A percentile compares a stretch with the other conserved stretches of the same genome.
phyloP scores from a whole-genome alignment of 805 yeast species.

The Cyberlindnera saturnus region DNA sequence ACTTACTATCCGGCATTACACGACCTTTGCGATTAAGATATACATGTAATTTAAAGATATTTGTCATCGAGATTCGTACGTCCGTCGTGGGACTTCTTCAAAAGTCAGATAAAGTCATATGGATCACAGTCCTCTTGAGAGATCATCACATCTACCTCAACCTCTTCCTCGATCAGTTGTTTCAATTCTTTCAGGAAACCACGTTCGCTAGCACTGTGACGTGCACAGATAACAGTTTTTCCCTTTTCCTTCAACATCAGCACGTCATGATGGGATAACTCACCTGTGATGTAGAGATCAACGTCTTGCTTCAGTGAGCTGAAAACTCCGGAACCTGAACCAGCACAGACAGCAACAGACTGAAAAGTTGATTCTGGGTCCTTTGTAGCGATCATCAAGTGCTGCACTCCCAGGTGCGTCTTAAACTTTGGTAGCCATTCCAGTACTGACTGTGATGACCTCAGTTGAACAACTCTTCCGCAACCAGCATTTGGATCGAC shows the following conservation, averaged over 20 bases:
- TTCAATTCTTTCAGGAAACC: conserved; percentile 61
- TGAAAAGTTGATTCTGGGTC: conserved; percentile 30
- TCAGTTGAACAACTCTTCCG: conserved; percentile 64
- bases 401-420: conserved; percentile 38
- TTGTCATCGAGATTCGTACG: too few species aligned
- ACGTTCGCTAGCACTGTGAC: conserved; percentile 91
- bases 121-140: conserved; percentile 22
- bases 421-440: conserved; percentile 50
- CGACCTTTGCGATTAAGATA: too few species aligned
- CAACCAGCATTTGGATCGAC: conserved; percentile 56
- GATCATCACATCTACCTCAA: conserved; percentile 9
- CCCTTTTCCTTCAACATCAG: conserved; percentile 67
- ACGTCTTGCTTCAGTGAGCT: conserved; percentile 36
- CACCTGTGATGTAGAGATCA: conserved; percentile 87
- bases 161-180: conserved; percentile 26
- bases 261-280: conserved; percentile 89
- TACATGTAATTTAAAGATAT: too few species aligned
- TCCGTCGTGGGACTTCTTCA: too few species aligned
- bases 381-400: conserved; percentile 58
- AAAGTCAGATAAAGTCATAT: conserved; percentile 9
- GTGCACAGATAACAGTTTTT: conserved; percentile 65
- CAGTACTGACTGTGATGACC: conserved; percentile 34
- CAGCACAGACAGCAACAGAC: conserved; percentile 86
- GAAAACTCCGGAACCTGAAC: conserved; percentile 94
- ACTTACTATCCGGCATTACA: too few species aligned